Base-by-base conservation (phyloP, 1,284 basidiomycete species). In the Naganishia liquefaciens region DNA sequence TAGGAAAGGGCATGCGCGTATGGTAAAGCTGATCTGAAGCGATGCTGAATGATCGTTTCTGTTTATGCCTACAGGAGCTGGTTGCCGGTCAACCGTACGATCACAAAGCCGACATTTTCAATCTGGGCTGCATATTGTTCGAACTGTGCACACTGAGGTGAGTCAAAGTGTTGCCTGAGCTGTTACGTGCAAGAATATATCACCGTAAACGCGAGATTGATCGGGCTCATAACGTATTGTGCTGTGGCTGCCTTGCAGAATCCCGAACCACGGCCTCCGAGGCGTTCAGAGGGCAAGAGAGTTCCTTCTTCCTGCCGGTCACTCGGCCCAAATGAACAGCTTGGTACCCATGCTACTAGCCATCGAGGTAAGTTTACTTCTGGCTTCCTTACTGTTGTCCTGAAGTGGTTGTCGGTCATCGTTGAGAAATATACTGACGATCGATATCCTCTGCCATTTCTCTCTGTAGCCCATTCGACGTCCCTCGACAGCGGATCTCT, bases 211-310 rank as follows among this genome's bases (percentile, higher is more conserved):
- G 43, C 21, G 43, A 44, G 21, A 44, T 15, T 44, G 43, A 44
- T 44, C 43, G 43, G 10, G 15, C 43, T 21, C 17, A 5, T 19
- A 44, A 44, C 21, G 43, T 17, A 44, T 44, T 15, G 43, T 44
- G 5, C 43, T 44, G 43, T 44, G 43, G 43, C 43, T 44, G 43
- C 17, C 43, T 21, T 44, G 43, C 21, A 44, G 43, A 44, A 44
- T 44, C 43, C 43, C 43, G 17, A 44, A 44, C 43, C 43, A 44
- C n/a, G 43, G 43, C 43, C 43, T 44, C 21, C 43, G 43, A 44
- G 43, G 43, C 43, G 43, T 44, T 44, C 43, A 44, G 43, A 44
- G 43, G 43, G 43, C 43, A 44, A 44, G 43, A 44, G 43, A 44
- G 43, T 44, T 44, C 43, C 43, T 44, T 44, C 43, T 44, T 44